Evolutionary conservation across 345 rosid species (phyloP).

Genomic region (Sisymbrium irio): DNA sequence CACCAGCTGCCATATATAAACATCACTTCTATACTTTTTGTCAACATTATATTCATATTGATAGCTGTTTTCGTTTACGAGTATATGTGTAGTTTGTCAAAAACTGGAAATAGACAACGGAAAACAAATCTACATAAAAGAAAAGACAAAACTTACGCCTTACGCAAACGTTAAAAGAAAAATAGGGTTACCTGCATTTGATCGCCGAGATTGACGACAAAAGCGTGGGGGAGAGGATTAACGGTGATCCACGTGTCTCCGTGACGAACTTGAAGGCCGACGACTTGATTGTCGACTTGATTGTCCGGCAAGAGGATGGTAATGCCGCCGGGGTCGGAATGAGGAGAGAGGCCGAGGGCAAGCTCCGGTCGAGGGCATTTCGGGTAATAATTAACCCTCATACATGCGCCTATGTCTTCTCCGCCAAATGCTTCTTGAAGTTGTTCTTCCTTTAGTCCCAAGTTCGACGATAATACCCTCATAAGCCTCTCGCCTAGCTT

Average conservation of each 20-base stretch:
- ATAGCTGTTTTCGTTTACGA: background rate
- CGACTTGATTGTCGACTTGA: constrained; percentile 53
- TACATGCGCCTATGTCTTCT: constrained; percentile 60
- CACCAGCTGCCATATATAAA: background rate
- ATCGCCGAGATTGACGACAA: constrained; percentile 84
- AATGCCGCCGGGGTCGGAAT: constrained; percentile 93
- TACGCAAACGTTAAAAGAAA: background rate
- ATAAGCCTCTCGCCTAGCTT: constrained; percentile 53
- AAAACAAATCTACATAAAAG: background rate
- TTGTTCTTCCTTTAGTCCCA: constrained; percentile 51
- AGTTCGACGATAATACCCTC: constrained; percentile 62
- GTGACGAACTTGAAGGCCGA: constrained; percentile 78
- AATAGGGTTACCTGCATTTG: constrained; percentile 68
- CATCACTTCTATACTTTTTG: background rate
- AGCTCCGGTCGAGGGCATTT: constrained; percentile 88
- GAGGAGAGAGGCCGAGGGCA: constrained; percentile 79
- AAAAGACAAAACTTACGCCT: background rate
- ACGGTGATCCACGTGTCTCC: constrained; percentile 69
- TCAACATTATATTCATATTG: background rate
- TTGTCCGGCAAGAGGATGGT: constrained; percentile 76
- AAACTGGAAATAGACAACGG: background rate
- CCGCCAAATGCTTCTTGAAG: constrained; percentile 84
- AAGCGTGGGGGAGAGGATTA: constrained; percentile 66
- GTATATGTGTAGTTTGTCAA: background rate
- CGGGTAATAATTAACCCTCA: constrained; percentile 83